Conservation (phyloP, 805 yeast genomes). For the Lipomyces anomalus region DNA sequence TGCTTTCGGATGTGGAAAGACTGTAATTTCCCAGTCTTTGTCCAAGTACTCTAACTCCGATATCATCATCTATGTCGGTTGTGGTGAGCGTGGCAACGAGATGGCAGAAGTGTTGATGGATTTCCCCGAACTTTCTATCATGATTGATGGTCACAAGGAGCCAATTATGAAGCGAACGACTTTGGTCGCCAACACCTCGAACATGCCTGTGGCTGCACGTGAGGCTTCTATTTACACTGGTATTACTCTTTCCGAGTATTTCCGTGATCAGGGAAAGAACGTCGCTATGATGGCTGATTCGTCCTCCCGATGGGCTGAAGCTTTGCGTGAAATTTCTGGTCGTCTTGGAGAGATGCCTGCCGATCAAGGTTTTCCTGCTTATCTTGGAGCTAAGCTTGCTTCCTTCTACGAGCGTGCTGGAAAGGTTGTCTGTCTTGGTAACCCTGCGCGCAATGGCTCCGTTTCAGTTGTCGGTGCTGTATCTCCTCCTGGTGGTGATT, state of each 20-base stretch:
- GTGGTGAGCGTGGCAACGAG: constrained; percentile 97
- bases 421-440: constrained; percentile 88
- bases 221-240: constrained; percentile 99
- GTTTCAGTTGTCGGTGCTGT: constrained; percentile 99
- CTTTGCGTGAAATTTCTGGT: constrained; percentile 98
- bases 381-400: constrained; percentile 96
- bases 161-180: constrained; percentile 99
- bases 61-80: constrained; percentile 90
- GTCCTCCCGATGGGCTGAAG: constrained; percentile 99
- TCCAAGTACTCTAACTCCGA: constrained; percentile 98
- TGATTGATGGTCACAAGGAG: constrained; percentile 86
- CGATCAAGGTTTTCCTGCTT: constrained; percentile 99
- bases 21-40: constrained; percentile 95
- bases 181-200: constrained; percentile 95
- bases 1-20: constrained; percentile 99
- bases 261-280: constrained; percentile 99
- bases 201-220: constrained; percentile 99
- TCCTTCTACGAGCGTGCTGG: constrained; percentile 99
- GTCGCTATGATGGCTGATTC: constrained; percentile 99
- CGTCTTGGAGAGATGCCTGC: constrained; percentile 99
- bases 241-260: constrained; percentile 96
- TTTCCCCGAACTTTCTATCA: constrained; percentile 95
- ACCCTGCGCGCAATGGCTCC: constrained; percentile 94
- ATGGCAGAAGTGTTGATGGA: constrained; percentile 99
- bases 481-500: constrained; percentile 99